These are phyloP conservation scores for Cubamyces lactineus DNA, from an alignment of 768 basidiomycete genomes.

Conservation along the genomic window DNA sequence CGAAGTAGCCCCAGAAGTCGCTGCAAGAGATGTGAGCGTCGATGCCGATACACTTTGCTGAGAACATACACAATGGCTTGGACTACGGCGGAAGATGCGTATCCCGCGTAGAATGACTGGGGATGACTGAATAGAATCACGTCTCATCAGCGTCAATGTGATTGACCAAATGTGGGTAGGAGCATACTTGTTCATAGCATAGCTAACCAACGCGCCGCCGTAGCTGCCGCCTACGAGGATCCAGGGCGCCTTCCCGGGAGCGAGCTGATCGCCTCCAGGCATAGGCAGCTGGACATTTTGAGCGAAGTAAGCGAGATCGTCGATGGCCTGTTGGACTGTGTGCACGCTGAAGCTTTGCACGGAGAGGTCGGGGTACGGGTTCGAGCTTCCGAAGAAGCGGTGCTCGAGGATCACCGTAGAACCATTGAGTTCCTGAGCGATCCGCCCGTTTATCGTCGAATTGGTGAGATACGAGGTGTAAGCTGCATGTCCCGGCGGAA, in stretches of 20 bases:
- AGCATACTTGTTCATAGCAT: constrained; percentile 65
- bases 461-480: constrained; percentile 60
- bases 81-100: constrained; percentile 64
- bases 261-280: constrained; percentile 60
- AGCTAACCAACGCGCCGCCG: constrained; percentile 49
- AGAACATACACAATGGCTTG: constrained; percentile 48
- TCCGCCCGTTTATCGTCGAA: constrained; percentile 57
- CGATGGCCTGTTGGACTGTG: constrained; percentile 71
- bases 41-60: no score
- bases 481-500: constrained; percentile 6
- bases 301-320: constrained; percentile 70
- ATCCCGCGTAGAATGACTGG: constrained; percentile 58
- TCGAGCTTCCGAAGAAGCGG: constrained; percentile 72
- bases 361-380: constrained; percentile 61
- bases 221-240: constrained; percentile 44
- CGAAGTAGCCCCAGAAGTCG: constrained; percentile 70
- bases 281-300: constrained; percentile 66
- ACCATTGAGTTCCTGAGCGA: constrained; percentile 69
- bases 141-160: no score
- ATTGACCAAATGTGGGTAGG: not conserved
- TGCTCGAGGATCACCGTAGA: constrained; percentile 69
- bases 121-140: constrained; percentile 49
- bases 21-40: not conserved
- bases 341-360: constrained; percentile 57
- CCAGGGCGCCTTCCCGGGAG: constrained; percentile 51